Percentiles rank a stretch among this genome's conserved stretches.
phyloP scores from a whole-genome alignment of 176 grass and related monocot species.

The Triticum aestivum region DNA sequence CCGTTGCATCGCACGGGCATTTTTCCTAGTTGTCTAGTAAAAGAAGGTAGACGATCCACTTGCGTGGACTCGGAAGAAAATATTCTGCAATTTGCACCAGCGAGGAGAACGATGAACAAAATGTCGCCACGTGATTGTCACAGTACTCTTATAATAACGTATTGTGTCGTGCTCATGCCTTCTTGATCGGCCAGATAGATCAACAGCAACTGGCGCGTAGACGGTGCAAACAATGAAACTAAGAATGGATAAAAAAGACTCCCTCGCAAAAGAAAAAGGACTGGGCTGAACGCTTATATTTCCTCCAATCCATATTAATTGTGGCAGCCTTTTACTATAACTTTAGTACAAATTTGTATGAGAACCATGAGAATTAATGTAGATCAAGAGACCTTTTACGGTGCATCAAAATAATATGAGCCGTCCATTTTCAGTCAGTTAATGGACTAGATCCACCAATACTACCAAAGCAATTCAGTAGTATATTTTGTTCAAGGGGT shows the following conservation, averaged over 20 bases:
- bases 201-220: not conserved
- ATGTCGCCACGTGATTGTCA: not conserved
- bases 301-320: no score
- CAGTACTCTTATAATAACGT: not conserved
- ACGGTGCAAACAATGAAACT: not conserved
- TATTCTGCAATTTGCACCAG: not conserved
- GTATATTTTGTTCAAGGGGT: no score
- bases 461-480: no score
- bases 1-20: no score
- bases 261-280: not conserved
- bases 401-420: no score
- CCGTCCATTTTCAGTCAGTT: no score
- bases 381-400: no score
- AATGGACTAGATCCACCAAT: no score
- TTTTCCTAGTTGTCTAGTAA: not conserved
- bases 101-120: not conserved
- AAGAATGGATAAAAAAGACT: not conserved
- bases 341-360: no score
- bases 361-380: no score
- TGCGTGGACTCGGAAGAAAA: not conserved
- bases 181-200: not conserved
- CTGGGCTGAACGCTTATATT: not conserved
- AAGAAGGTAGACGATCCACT: not conserved
- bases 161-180: not conserved
- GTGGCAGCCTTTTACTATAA: no score